These are phyloP conservation scores for Fusarium cicatricum DNA, from an alignment of 2,329 filamentous ascomycete genomes.

Conservation along the genomic window DNA sequence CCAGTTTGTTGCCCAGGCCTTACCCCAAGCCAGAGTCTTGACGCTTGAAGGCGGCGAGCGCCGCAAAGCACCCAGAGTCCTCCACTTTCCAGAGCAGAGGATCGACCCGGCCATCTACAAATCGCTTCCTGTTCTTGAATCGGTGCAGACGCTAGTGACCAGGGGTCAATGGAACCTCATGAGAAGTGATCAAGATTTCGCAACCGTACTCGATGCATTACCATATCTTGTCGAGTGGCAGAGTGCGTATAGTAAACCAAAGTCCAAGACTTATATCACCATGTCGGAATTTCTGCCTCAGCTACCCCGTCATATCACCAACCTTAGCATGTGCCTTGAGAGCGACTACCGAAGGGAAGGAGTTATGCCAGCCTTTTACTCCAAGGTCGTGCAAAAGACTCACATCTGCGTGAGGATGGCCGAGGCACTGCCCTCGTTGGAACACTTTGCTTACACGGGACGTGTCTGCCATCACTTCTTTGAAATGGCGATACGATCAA, in stretches of 20 bases:
- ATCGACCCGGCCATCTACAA: slow-evolving; percentile 39
- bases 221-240: slow-evolving; percentile 72
- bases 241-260: slow-evolving; percentile 74
- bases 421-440: slow-evolving; percentile 65
- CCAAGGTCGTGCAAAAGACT: slow-evolving; percentile 64
- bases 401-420: slow-evolving; percentile 74
- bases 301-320: slow-evolving; percentile 65
- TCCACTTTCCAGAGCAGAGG: slow-evolving; percentile 44
- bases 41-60: slow-evolving; percentile 81
- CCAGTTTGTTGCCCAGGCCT: slow-evolving; percentile 64
- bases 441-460: slow-evolving; percentile 76
- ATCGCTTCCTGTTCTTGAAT: slow-evolving; percentile 57
- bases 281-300: slow-evolving; percentile 70
- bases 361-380: slow-evolving; percentile 66
- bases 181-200: slow-evolving; percentile 69
- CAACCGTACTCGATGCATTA: slow-evolving; percentile 66
- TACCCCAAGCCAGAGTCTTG: slow-evolving; percentile 70
- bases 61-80: slow-evolving; percentile 75
- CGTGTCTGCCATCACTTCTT: slow-evolving; percentile 77
- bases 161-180: slow-evolving; percentile 83
- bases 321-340: slow-evolving; percentile 74
- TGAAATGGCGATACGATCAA: slow-evolving; percentile 60
- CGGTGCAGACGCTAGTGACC: slow-evolving; percentile 73
- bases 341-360: slow-evolving; percentile 74
- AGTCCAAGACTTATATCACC: slow-evolving; percentile 76